Conservation (phyloP, 116 monocot species). For the Zostera marina region DNA sequence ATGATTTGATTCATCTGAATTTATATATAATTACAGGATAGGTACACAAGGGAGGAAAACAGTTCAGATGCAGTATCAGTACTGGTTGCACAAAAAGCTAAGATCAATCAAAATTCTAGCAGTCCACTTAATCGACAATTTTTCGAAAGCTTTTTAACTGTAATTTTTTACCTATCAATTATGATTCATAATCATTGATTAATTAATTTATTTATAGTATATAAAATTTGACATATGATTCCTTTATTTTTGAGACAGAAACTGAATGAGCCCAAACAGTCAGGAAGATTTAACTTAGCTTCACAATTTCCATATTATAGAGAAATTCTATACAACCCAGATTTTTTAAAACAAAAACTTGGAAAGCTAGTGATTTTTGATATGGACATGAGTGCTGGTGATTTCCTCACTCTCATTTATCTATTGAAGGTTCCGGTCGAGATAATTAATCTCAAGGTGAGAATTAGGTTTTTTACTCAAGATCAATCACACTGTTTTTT, state of each 20-base stretch:
- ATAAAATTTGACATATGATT: neutral
- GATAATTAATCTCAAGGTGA: constrained; percentile 63
- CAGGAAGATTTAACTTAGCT: constrained; percentile 54
- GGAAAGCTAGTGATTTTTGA: constrained; percentile 70
- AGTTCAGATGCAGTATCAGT: constrained; percentile 42
- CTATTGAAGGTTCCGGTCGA: constrained; percentile 67
- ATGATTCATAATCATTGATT: neutral
- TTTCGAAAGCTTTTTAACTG: constrained; percentile 56
- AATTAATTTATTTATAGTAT: no score
- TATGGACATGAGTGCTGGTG: constrained; percentile 97
- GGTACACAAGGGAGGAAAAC: constrained; percentile 64
- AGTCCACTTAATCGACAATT: constrained; percentile 51
- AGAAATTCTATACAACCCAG: constrained; percentile 37
- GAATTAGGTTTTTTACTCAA: neutral
- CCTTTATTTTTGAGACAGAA: constrained; percentile 14
- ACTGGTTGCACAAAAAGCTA: constrained; percentile 55
- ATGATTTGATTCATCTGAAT: no score
- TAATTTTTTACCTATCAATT: constrained; percentile 18
- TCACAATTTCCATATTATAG: constrained; percentile 52
- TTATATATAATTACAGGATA: constrained; percentile 41
- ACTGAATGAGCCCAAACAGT: constrained; percentile 40
- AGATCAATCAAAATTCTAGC: constrained; percentile 28
- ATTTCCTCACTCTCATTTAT: constrained; percentile 68
- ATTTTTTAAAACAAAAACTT: constrained; percentile 20
- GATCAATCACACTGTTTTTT: no score